Evolutionary conservation across 2,329 filamentous ascomycete genomes (phyloP), one percentile per base, ranked within the genome.

Genomic region (Ophidiomyces ophidiicola): DNA sequence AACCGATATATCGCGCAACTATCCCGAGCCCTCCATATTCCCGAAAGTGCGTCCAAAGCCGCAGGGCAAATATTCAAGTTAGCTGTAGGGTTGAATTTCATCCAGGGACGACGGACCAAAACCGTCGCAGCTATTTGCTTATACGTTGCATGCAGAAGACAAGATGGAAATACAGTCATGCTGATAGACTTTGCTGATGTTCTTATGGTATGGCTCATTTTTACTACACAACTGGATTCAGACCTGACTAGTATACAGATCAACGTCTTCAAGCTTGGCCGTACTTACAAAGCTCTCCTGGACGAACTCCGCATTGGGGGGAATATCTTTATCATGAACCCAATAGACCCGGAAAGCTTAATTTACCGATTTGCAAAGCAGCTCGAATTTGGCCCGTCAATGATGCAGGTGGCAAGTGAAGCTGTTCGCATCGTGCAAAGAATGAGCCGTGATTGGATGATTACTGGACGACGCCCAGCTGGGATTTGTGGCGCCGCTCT

Each of bases 361-460:
- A 92, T 98, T 51, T 81, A 82, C 60, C 80, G 88, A 44, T 96
- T 94, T 55, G 86, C 87, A 36, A 78, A 78, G 44, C 87, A 88
- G 57, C 79, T 98, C 36, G 88, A 98, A 55, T 98, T 98, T 52
- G 83, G 80, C 38, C 70, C 79, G 25, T 74, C 80, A 47, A 87
- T 82, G 11, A 79, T 82, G 56, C 81, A 82, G 49, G 86, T 98
- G 10, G 87, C 86, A 29, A 76, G 82, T 49, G 86, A 94, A 53
- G 90, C 90, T 5, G 78, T 87, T 41, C 78, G 82, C 39, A 80
- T 98, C 37, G 78, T 94, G 41, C 79, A 82, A 58, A 80, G 90
- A 45, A 96, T 98, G 90, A 87, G 84, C 48, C 72, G 84, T 39
- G 90, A 98, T 62, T 96, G 90, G 87, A 96, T 98, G 76, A 80